These are phyloP conservation scores for Murraya paniculata DNA, from an alignment of 345 rosid genomes.

Conservation along the genomic window DNA sequence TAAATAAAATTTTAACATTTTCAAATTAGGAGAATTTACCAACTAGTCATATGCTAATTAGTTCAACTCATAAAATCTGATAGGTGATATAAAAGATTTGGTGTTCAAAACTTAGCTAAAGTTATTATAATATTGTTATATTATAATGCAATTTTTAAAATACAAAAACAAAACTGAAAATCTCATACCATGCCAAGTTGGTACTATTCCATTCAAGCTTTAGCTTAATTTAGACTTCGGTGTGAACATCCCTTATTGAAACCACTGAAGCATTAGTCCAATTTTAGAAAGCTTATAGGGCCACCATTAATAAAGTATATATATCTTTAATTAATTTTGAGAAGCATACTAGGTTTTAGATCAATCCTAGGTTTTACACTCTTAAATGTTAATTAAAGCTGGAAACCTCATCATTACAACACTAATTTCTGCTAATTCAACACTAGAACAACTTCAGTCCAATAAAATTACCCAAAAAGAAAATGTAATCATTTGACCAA, in stretches of 20 bases:
- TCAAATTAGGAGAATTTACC: no score
- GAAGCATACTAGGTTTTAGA: not conserved
- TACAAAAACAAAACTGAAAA: not conserved
- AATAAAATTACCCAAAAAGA: not conserved
- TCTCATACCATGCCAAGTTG: not conserved
- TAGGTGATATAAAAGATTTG: no score
- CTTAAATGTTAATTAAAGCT: not conserved
- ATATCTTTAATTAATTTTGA: no score
- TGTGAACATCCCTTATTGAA: not conserved
- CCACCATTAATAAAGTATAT: not conserved
- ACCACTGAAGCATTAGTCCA: not conserved
- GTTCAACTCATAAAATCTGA: no score
- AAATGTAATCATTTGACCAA: constrained; percentile 17
- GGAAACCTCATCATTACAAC: not conserved
- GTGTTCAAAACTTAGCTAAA: no score
- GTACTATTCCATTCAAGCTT: not conserved
- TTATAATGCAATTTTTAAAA: no score
- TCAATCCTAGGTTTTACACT: not conserved
- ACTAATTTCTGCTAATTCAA: not conserved
- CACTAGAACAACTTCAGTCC: not conserved
- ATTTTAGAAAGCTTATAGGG: not conserved
- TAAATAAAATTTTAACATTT: no score
- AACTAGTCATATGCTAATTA: no score
- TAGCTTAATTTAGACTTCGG: not conserved
- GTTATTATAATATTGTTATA: no score